phyloP scores from a whole-genome alignment of 805 yeast genomes.

The Candida vaughaniae region DNA sequence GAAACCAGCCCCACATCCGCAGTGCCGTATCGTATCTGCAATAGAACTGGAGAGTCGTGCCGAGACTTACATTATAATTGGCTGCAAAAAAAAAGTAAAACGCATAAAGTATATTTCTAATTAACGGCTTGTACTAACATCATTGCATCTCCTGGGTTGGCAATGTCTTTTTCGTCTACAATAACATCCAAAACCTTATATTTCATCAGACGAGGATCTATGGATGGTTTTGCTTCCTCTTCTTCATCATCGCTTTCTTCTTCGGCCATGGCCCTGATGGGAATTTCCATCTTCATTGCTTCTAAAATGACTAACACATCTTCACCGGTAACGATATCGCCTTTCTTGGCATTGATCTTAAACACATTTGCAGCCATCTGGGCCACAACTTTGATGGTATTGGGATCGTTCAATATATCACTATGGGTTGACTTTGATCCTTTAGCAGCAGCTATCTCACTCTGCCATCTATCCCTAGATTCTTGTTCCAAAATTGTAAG shows the following conservation, averaged over 20 bases:
- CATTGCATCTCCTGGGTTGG: slow-evolving; percentile 26
- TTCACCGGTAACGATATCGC: slow-evolving; percentile 16
- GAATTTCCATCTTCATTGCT: slow-evolving; percentile 38
- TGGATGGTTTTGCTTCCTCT: slow-evolving; percentile 5
- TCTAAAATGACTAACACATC: slow-evolving; percentile 26
- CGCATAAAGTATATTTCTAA: too few relatives aligned
- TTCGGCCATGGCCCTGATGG: slow-evolving; percentile 20
- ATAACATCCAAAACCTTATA: slow-evolving; percentile 22
- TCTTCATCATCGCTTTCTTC: slow-evolving; percentile 16
- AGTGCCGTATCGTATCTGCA: too few relatives aligned
- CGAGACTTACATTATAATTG: too few relatives aligned
- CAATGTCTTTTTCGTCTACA: slow-evolving; percentile 32
- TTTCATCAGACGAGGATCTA: not conserved
- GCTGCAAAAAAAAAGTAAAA: not conserved
- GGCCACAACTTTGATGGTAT: slow-evolving; percentile 19
- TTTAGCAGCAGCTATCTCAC: slow-evolving; percentile 21
- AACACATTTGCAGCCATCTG: slow-evolving; percentile 33
- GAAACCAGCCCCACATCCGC: too few relatives aligned
- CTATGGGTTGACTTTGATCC: slow-evolving; percentile 14
- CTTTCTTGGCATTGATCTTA: slow-evolving; percentile 23
- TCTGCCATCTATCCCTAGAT: slow-evolving; percentile 18
- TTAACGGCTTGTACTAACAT: too few relatives aligned
- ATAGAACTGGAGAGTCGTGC: too few relatives aligned
- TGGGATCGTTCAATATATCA: slow-evolving; percentile 19
- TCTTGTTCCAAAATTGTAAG: slow-evolving; percentile 18